Evolutionary conservation across 2,329 filamentous ascomycete species (phyloP), one percentile per base, ranked within the genome.

Genomic region (Alternaria conjuncta): DNA sequence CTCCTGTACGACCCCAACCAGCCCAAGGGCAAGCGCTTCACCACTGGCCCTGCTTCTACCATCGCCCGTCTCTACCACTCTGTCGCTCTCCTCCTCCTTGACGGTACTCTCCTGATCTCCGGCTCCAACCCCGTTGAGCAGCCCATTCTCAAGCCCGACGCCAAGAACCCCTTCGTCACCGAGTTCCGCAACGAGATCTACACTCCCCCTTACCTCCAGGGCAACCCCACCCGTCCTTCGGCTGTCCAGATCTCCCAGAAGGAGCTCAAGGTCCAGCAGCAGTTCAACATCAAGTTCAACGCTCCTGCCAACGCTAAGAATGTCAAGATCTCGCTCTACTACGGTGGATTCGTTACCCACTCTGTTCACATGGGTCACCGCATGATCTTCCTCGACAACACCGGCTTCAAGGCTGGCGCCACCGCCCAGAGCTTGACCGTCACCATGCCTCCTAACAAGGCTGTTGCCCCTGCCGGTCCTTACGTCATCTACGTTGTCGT

Each of bases 171-270:
- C 10, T 89, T 81, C 73, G 80, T 84, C 18, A 89, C 87, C 1
- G 87, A 90, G 65, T 89, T 88, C 79, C 84, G 87, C 36, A 86
- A 89, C 46, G 88, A 90, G 73, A 86, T 84, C 58, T 89, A 87
- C 73, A 86, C 85, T 26, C 88, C 88, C 44, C 86, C 87, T 4
- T 90, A 90, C 70, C 83, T 89, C 18, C 79, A 82, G 50, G 86
- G 85, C 13, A 82, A 80, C 44, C 86, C 86, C 53, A 82, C 81
- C 3, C 82, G 87, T 50, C 86, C 88, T 5, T 82, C 79, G 4
- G 78, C 82, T 50, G 79, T 88, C 55, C 63, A 68, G 5, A 75
- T 88, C 15, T 83, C 83, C 9, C 79, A 73, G 41, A 83, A 79
- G 55, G 74, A 75, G 6, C 76, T 89, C 25, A 76, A 75, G 49